Evolutionary conservation across 2,329 filamentous ascomycete species (phyloP).

Genomic region (Monilinia aucupariae): DNA sequence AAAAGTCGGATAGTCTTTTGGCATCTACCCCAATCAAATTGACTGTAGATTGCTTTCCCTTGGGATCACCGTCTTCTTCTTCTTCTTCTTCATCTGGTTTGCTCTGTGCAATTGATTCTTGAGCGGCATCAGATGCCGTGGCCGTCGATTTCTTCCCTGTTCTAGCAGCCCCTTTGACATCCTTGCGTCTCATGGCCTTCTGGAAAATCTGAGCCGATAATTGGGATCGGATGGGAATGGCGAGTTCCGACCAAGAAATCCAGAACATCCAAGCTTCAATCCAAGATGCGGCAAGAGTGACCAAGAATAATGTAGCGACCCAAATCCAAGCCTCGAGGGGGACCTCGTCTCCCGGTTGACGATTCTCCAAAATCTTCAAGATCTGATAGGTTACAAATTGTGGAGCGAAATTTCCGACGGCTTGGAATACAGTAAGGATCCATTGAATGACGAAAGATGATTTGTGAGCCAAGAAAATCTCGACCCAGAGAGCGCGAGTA

Average conservation of each 20-base stretch:
- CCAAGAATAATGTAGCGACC: constrained; percentile 57
- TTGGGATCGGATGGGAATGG: constrained; percentile 62
- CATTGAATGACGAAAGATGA: constrained; percentile 53
- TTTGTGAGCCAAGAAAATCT: constrained; percentile 54
- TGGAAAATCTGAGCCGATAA: constrained; percentile 68
- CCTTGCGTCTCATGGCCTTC: constrained; percentile 72
- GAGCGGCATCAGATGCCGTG: constrained; percentile 23
- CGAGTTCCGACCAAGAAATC: constrained; percentile 57
- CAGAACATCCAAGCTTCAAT: constrained; percentile 63
- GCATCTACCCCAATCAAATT: constrained; percentile 75
- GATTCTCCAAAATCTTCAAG: constrained; percentile 57
- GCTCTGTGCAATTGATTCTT: constrained; percentile 25
- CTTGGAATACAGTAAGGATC: constrained; percentile 41
- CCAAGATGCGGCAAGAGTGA: constrained; percentile 49
- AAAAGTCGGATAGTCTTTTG: constrained; percentile 63
- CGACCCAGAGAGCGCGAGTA: constrained; percentile 52
- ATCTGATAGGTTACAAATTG: constrained; percentile 65
- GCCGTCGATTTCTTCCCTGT: constrained; percentile 38
- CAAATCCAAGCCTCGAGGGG: constrained; percentile 58
- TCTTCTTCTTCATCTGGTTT: constrained; percentile 36
- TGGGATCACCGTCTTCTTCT: constrained; percentile 46
- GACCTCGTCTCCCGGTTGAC: constrained; percentile 42
- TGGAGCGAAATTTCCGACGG: constrained; percentile 54
- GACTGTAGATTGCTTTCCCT: constrained; percentile 64
- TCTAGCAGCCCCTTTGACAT: constrained; percentile 59